Evolutionary conservation across 169 alveolate species (phyloP).

Genomic region (Perkinsus chesapeaki): DNA sequence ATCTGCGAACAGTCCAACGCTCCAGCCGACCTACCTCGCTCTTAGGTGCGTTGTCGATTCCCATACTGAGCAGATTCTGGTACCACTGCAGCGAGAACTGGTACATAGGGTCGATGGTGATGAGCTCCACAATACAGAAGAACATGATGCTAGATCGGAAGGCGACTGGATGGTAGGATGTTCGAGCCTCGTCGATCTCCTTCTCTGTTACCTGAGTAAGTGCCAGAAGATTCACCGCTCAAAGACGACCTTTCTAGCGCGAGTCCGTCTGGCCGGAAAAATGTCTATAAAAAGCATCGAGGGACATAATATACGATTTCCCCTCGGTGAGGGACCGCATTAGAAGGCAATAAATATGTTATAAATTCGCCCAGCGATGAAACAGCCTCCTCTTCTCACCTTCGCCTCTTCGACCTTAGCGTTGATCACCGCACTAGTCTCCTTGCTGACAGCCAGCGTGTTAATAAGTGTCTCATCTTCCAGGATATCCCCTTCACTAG

Average conservation of each 20-base stretch:
- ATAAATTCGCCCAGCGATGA: no score
- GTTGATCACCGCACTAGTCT: conserved; percentile 74
- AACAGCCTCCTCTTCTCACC: no score
- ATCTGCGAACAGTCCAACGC: background rate
- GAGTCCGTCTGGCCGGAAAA: no score
- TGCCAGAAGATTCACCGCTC: no score
- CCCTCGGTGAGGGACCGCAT: no score
- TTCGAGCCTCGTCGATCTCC: conserved; percentile 74
- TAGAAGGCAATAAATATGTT: no score
- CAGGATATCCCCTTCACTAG: conserved; percentile 71
- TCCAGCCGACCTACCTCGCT: background rate
- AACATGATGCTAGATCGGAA: conserved; percentile 82
- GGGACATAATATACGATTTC: no score
- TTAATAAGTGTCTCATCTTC: conserved; percentile 79
- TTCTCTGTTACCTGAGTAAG: conserved; percentile 70
- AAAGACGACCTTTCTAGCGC: no score
- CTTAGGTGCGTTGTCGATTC: conserved; percentile 68
- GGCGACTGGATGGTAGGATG: conserved; percentile 71
- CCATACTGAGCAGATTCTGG: conserved; percentile 72
- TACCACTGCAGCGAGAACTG: conserved; percentile 91
- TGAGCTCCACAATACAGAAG: conserved; percentile 83
- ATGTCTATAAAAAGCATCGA: no score
- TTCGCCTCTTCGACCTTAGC: conserved; percentile 78
- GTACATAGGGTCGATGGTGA: conserved; percentile 90
- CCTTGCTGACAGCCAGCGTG: conserved; percentile 69